Conservation (phyloP, 1,284 basidiomycete genomes). For the Cryptococcus floricola region DNA sequence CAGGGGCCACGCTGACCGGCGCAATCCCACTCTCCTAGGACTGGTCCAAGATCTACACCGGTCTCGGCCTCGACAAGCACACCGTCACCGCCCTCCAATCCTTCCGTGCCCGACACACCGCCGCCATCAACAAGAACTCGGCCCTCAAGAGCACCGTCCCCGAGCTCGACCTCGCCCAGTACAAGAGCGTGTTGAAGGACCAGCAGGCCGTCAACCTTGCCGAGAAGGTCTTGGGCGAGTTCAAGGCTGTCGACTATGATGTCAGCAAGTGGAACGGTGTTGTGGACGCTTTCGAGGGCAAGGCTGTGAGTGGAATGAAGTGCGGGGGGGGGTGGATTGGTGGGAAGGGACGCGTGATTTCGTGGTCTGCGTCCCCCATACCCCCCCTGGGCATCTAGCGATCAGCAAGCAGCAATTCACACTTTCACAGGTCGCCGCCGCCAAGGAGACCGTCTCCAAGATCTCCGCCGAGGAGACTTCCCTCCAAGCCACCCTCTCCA, state of each 20-base stretch:
- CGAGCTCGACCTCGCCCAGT: slow-evolving; percentile 75
- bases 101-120: slow-evolving; percentile 92
- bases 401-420: neutral
- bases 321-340: neutral
- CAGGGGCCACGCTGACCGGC: neutral
- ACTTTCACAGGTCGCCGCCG: slow-evolving; percentile 69
- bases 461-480: slow-evolving; percentile 89
- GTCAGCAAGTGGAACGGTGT: slow-evolving; percentile 86
- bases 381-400: neutral
- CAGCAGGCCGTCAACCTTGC: slow-evolving; percentile 86
- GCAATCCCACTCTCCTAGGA: slow-evolving; percentile 57
- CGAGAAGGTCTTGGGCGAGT: slow-evolving; percentile 81
- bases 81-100: slow-evolving; percentile 83
- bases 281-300: slow-evolving; percentile 94
- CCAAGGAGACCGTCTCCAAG: slow-evolving; percentile 85
- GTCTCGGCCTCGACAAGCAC: slow-evolving; percentile 89
- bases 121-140: slow-evolving; percentile 73
- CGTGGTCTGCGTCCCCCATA: too few relatives aligned
- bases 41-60: slow-evolving; percentile 84
- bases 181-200: slow-evolving; percentile 89
- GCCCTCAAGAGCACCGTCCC: slow-evolving; percentile 66
- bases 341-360: too few relatives aligned
- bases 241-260: slow-evolving; percentile 97
- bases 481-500: slow-evolving; percentile 88
- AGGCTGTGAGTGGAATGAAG: slow-evolving; percentile 71